Evolutionary conservation across 2,329 filamentous ascomycete genomes (phyloP), one percentile per base, ranked within the genome.

Genomic region (Alternaria sp.): DNA sequence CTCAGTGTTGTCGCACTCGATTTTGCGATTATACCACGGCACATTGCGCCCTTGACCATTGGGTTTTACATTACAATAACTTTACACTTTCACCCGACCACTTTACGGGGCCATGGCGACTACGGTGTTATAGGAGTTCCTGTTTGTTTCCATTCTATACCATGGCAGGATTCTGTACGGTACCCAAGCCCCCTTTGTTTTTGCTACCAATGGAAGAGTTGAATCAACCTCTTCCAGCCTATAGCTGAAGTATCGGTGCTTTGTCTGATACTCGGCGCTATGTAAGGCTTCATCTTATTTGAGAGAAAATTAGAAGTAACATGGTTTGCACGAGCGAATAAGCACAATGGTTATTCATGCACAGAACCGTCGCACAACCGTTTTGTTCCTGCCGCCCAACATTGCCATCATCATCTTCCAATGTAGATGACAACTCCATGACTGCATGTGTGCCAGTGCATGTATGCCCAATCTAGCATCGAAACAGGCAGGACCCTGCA

Each of bases 21-120:
- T 59, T 59, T 59, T 59, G 55, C 59, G 51, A 54, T 50, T 59
- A 59, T 62, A 62, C 59, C 51, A 65, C 51, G 51, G 51, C 59
- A 59, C 51, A 57, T 57, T 63, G 51, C 50, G 49, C 46, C 57
- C 54, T 54, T 46, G 25, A 54, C n/a, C 50, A 47, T 47, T 54
- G 26, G 49, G 19, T 50, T 28, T 36, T 47, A 36, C 26, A 43
- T 23, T 23, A 51, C 49, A 36, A 52, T 30, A 52, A 25, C 19
- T 36, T 52, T 52, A n/a, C 30, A 40, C 19, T 52, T 59, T 36
- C 19, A 26, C 12, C 44, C 50, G 51, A 45, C 9, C 26, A 25
- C 12, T 40, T 30, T 13, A 47, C 28, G 28, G 43, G 21, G n/a
- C 19, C 32, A 55, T 17, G 43, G 50, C 51, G 28, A 54, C 44